Evolutionary conservation across 2,329 filamentous ascomycete species (phyloP), one percentile per base, ranked within the genome.

Genomic region (Diaporthe aspalathi): DNA sequence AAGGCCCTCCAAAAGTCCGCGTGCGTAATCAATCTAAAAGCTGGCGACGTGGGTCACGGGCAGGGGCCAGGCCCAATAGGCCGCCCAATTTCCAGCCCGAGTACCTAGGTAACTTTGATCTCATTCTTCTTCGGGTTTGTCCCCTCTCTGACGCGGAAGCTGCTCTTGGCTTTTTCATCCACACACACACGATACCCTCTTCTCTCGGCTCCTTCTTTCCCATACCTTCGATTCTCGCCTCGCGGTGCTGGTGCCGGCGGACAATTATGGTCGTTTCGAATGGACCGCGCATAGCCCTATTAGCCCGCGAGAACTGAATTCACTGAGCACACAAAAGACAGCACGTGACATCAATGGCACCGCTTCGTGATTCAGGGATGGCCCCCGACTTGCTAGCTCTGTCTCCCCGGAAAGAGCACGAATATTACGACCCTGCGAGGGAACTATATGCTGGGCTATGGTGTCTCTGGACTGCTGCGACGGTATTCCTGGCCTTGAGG

Each of bases 391-490:
- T 68, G n/a, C 38, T 16, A 20, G 9, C 17, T 16, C 14, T 60
- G 45, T 62, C 38, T 40, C 52, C 69, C 11, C 52, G 65, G 14
- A 63, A 62, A 47, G 71, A 71, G 16, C 32, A 60, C 29, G 16
- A 65, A 35, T 73, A 73, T 38, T 73, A 73, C 45, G n/a, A 73
- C 57, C 69, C 72, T 5, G 29, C 72, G 16, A 32, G 7, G n/a
- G 65, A 81, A 73, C 53, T 81, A 49, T 81, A 81, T 57, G 75
- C 72, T 17, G 80, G 80, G 2, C 62, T 81, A 17, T 82, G 80
- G 80, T 74, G 73, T 22, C 74, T 82, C 7, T 82, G 80, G 43
- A 62, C 71, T 0, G 80, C 75, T 24, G 78, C 80, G 2, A 78
- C 76, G 16, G 38, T 78, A 24, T 78, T 82, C 62, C 70, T 82